Conservation (phyloP, 2,329 filamentous ascomycete genomes). For the Penicillium sp. region DNA sequence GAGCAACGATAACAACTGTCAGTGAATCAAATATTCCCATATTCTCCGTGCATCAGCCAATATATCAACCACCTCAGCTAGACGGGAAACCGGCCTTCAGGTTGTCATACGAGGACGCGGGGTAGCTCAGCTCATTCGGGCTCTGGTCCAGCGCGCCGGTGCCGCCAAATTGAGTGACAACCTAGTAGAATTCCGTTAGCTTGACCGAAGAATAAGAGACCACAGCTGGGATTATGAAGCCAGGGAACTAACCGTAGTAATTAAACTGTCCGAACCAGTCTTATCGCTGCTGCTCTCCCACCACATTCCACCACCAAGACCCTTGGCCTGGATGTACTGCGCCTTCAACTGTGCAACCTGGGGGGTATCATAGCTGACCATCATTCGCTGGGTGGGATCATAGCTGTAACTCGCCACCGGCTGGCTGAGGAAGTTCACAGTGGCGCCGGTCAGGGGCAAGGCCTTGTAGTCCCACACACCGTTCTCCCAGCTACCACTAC, state of each 20-base stretch:
- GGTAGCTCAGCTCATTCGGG: slow-evolving; percentile 55
- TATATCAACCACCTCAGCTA: background rate
- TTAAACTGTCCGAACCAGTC: slow-evolving; percentile 65
- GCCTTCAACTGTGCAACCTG: slow-evolving; percentile 70
- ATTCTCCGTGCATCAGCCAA: background rate
- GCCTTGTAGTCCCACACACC: slow-evolving; percentile 89
- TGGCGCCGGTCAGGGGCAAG: slow-evolving; percentile 68
- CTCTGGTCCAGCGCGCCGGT: slow-evolving; percentile 45
- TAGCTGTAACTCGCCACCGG: slow-evolving; percentile 74
- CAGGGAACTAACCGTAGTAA: slow-evolving; percentile 52
- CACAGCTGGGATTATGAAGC: background rate
- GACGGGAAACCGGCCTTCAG: slow-evolving; percentile 34
- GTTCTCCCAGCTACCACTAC: slow-evolving; percentile 79
- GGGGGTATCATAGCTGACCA: slow-evolving; percentile 78
- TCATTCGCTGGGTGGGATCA: slow-evolving; percentile 57
- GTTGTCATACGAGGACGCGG: slow-evolving; percentile 58
- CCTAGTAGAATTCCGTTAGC: slow-evolving; percentile 17
- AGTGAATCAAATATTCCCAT: background rate
- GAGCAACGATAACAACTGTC: background rate
- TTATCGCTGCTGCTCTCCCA: slow-evolving; percentile 87
- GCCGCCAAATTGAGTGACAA: slow-evolving; percentile 39
- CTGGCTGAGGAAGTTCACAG: slow-evolving; percentile 62
- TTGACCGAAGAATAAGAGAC: no score
- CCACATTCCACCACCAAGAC: slow-evolving; percentile 93
- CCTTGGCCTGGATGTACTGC: slow-evolving; percentile 65